Evolutionary conservation across 208 protist species (phyloP).

Genomic region (Crithidia sp.): DNA sequence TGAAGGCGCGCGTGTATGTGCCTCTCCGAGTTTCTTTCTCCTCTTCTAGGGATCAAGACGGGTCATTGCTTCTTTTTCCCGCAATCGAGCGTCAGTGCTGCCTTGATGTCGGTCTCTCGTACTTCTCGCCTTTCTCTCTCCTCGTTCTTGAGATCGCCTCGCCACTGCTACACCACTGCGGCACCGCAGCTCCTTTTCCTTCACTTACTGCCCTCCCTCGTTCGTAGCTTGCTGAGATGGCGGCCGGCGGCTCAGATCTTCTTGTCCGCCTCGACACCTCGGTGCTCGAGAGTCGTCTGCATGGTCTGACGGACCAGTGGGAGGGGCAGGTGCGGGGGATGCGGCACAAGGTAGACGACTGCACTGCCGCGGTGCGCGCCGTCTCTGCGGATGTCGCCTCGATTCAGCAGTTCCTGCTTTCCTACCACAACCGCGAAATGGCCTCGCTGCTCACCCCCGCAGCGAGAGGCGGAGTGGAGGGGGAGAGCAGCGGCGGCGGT

Average conservation of each 20-base stretch:
- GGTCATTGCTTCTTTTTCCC: no score
- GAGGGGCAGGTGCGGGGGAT: slow-evolving; percentile 25
- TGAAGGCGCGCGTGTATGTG: no score
- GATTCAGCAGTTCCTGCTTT: slow-evolving; percentile 36
- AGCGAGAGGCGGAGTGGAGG: background rate
- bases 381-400: slow-evolving; percentile 21
- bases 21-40: no score
- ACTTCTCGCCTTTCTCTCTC: no score
- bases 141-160: no score
- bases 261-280: slow-evolving; percentile 33
- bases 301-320: slow-evolving; percentile 35
- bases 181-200: background rate
- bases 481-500: background rate
- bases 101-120: no score
- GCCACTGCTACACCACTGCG: no score
- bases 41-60: no score
- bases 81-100: no score
- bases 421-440: slow-evolving; percentile 34
- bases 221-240: background rate
- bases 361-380: slow-evolving; percentile 15
- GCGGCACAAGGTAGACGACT: slow-evolving; percentile 11
- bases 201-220: background rate
- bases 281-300: slow-evolving; percentile 51
- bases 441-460: slow-evolving; percentile 19
- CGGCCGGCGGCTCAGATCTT: background rate